Evolutionary conservation across 495 filamentous ascomycete genomes (phyloP).

Genomic region (Penicillium tannophilum): DNA sequence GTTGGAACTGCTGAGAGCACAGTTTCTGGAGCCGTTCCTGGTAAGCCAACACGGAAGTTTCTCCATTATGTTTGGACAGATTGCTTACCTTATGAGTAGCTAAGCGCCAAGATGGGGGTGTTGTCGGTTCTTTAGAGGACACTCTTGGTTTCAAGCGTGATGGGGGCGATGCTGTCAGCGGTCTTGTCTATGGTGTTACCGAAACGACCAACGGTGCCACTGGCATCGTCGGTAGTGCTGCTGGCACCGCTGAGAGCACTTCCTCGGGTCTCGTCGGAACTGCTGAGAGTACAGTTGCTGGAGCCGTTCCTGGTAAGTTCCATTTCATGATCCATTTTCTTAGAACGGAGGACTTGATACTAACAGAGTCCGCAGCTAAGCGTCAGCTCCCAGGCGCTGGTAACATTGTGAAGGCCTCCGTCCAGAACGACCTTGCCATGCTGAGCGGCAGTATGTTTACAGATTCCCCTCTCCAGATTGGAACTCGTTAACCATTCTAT

Average conservation of each 20-base stretch:
- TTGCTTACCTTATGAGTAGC: background rate
- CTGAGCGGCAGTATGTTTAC: constrained; percentile 23
- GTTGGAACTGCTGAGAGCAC: constrained; percentile 19
- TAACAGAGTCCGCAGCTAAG: background rate
- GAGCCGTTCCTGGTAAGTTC: constrained; percentile 7
- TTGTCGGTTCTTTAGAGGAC: too few species aligned
- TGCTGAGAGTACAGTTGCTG: constrained; percentile 5
- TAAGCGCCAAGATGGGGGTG: background rate
- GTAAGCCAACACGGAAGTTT: background rate
- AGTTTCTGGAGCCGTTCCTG: constrained; percentile 5
- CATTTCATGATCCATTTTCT: background rate
- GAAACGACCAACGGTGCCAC: constrained; percentile 17
- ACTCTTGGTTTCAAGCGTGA: constrained; percentile 7
- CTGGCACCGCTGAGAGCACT: background rate
- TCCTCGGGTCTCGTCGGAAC: background rate
- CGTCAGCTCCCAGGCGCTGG: constrained; percentile 22
- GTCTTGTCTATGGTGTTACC: constrained; percentile 8
- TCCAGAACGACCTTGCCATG: constrained; percentile 15
- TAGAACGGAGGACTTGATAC: background rate
- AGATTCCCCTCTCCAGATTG: background rate
- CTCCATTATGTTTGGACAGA: background rate
- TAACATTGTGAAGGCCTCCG: constrained; percentile 11
- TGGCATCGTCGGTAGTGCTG: constrained; percentile 17
- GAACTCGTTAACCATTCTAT: background rate
- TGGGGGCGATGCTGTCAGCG: constrained; percentile 5